These are phyloP conservation scores for Sanghuangporus weigelae DNA, from an alignment of 1,284 basidiomycete genomes.

Conservation along the genomic window DNA sequence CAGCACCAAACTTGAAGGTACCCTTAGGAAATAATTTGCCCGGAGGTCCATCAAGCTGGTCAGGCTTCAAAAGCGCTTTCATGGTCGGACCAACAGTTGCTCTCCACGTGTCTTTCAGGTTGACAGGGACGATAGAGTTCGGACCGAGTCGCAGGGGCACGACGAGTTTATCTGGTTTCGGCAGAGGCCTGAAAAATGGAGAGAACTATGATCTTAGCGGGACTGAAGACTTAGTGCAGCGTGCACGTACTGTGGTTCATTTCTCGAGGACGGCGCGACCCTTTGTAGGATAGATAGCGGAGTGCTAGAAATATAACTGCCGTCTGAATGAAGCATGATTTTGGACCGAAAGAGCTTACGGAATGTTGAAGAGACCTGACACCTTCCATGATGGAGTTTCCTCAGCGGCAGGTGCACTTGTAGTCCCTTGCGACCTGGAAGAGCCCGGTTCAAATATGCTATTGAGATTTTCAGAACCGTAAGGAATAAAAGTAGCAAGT, in stretches of 20 bases:
- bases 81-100: not conserved
- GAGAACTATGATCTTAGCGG: not conserved
- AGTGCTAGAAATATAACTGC: not conserved
- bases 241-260: not conserved
- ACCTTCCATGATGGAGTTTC: not conserved
- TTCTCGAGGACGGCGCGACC: not conserved
- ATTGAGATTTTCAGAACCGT: not conserved
- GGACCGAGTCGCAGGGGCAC: slow-evolving; percentile 5
- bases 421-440: not conserved
- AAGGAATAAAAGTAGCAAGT: not conserved
- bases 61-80: not conserved
- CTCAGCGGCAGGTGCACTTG: not conserved
- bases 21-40: slow-evolving; percentile 9
- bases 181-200: not conserved
- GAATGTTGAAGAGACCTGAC: slow-evolving; percentile 9
- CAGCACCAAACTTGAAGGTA: not conserved
- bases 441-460: not conserved
- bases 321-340: not conserved
- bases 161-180: not conserved
- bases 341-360: slow-evolving; percentile 3
- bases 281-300: not conserved
- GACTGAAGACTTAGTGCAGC: not conserved
- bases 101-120: slow-evolving; percentile 6
- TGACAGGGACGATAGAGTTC: slow-evolving; percentile 1
- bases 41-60: slow-evolving; percentile 2